Base-by-base conservation (phyloP, 345 rosid species). In the Arabidopsis arenosa region DNA sequence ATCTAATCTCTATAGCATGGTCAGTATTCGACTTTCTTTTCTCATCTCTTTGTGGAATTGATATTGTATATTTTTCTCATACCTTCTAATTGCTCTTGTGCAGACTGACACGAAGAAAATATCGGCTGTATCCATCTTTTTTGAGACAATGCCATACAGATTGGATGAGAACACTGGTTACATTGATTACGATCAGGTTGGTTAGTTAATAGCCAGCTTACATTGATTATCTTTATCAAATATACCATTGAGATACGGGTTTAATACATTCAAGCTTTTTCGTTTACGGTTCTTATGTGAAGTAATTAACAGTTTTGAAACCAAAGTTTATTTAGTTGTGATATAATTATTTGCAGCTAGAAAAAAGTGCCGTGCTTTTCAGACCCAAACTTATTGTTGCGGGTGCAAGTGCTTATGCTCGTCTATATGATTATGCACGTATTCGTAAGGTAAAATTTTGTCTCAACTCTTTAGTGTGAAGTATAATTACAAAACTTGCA, bases 351-450 rank as follows among this genome's bases (percentile, higher is more conserved):
- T 74, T 80, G 72, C 89, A 91, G 98, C 49, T 93, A 85, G 96
- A 91, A 79, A 93, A 83, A 79, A 93, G 86, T 71, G 97, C 94
- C 0, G 62, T 82, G 56, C 94, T 93, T 69, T 93, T 90, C 82
- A 86, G 98, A 79, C 98, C 98, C 63, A 93, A 93, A 75, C 91
- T 93, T 71, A 86, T 93, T 62, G 96, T 93, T 59, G 98, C 98
- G 52, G 97, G 98, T 67, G 98, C 98, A 63, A 91, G 98, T 77
- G 98, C 98, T 53, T 93, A 93, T 85, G 96, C 98, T 58, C 96
- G 96, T 41, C 86, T 91, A 36, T 93, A 91, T 81, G 97, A 91
- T 61, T 93, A 93, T 83, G 97, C 93, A n/a, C 87, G 81, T 11
- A 93, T 93, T 9, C 91, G 96, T 32, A 88, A 91, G 94, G 98